Evolutionary conservation across 192 early-diverging fungal genomes (phyloP).

Genomic region (Umbelopsis vinacea): DNA sequence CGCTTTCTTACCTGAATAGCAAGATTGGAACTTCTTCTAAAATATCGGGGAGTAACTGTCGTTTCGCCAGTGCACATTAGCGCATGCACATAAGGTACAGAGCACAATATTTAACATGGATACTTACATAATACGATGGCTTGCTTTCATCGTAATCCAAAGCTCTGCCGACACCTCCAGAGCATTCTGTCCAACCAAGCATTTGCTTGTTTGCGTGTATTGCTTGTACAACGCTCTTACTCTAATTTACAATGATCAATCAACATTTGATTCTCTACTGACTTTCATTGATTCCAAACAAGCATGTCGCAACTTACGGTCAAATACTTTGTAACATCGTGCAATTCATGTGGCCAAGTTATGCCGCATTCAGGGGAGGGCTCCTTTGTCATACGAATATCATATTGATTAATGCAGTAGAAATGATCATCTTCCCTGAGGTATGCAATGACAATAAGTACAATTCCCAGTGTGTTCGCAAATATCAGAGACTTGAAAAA

Average conservation of each 20-base stretch:
- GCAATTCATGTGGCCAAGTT: slow-evolving; percentile 59
- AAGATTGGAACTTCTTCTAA: slow-evolving; percentile 58
- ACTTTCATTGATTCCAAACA: neutral
- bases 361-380: slow-evolving; percentile 52
- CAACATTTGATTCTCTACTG: neutral
- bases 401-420: slow-evolving; percentile 60
- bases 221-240: slow-evolving; percentile 51
- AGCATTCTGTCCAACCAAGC: slow-evolving; percentile 70
- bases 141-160: slow-evolving; percentile 55
- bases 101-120: neutral
- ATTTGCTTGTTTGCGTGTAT: slow-evolving; percentile 55
- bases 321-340: slow-evolving; percentile 49
- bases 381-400: slow-evolving; percentile 53
- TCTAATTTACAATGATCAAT: slow-evolving; percentile 25
- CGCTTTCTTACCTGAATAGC: slow-evolving; percentile 61
- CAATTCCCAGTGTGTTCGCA: neutral
- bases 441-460: neutral
- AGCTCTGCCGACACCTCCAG: slow-evolving; percentile 42
- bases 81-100: neutral
- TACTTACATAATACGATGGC: slow-evolving; percentile 61
- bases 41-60: slow-evolving; percentile 66
- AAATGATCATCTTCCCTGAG: slow-evolving; percentile 28
- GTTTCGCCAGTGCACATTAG: neutral
- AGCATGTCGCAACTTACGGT: slow-evolving; percentile 43
- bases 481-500: neutral